Percentiles rank a stretch among this genome's conserved stretches.
Conservation (phyloP, 805 yeast genomes). For the Kuraishia hungarica region DNA sequence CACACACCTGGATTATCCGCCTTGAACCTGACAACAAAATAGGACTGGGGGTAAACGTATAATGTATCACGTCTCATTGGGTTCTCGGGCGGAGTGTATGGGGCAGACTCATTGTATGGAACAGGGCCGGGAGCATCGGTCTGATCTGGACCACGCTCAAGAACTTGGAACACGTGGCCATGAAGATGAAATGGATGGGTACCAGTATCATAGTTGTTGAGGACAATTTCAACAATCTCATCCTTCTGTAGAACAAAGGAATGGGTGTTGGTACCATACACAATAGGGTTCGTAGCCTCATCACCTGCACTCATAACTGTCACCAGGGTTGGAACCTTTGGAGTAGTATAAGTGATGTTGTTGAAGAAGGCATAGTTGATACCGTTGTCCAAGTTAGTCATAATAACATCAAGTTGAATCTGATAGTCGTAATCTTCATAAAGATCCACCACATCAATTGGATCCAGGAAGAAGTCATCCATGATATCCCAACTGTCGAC, state of each 20-base stretch:
- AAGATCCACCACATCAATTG: constrained; percentile 45
- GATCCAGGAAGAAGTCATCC: constrained; percentile 76
- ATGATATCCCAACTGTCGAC: constrained; percentile 43
- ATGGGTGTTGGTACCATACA: constrained; percentile 79
- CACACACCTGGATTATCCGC: constrained; percentile 94
- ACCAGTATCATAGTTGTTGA: constrained; percentile 87
- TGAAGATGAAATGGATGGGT: constrained; percentile 97
- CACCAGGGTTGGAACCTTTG: constrained; percentile 80
- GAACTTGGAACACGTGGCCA: constrained; percentile 84
- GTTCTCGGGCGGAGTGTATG: constrained; percentile 51
- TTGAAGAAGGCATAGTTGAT: constrained; percentile 95
- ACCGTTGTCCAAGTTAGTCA: constrained; percentile 85
- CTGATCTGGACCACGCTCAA: constrained; percentile 60
- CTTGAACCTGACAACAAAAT: constrained; percentile 76
- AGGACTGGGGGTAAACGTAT: constrained; percentile 75
- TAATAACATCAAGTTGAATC: constrained; percentile 63
- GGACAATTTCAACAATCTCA: constrained; percentile 67
- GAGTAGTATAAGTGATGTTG: constrained; percentile 66
- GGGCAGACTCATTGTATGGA: constrained; percentile 43
- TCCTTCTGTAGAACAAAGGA: constrained; percentile 60
- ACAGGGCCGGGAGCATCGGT: constrained; percentile 47
- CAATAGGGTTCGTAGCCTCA: constrained; percentile 36
- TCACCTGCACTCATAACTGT: constrained; percentile 73
- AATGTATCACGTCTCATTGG: constrained; percentile 85
- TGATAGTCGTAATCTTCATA: constrained; percentile 61